phyloP scores from a whole-genome alignment of 2,329 filamentous ascomycete genomes.

The Clonostachys rhizophaga region DNA sequence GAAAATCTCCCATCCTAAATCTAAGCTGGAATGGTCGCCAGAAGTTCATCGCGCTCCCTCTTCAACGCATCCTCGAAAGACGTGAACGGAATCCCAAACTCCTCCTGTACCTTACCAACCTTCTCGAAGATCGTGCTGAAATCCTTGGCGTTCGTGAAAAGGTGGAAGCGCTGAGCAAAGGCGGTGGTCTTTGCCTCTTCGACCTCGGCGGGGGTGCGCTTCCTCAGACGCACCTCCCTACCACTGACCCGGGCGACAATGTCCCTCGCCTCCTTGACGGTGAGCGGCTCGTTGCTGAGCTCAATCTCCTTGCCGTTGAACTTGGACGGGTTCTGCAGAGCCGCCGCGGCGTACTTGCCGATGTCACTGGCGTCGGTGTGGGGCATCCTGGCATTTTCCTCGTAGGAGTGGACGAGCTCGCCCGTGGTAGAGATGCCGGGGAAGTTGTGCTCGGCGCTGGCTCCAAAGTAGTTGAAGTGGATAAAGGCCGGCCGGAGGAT shows the following conservation, averaged over 20 bases:
- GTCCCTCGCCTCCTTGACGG: conserved; percentile 18
- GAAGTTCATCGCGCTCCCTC: not conserved
- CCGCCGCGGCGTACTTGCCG: conserved; percentile 22
- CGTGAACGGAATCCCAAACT: not conserved
- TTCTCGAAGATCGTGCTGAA: not conserved
- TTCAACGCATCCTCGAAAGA: not conserved
- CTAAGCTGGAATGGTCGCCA: not conserved
- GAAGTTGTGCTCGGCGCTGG: conserved; percentile 14
- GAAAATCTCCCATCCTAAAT: no score
- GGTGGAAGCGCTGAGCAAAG: not conserved
- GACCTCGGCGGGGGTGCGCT: not conserved
- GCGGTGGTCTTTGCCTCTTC: not conserved
- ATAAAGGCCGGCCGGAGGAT: conserved; percentile 23
- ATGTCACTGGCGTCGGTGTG: conserved; percentile 21
- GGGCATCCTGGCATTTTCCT: conserved; percentile 11
- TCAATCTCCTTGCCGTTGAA: conserved; percentile 23
- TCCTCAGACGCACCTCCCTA: conserved; percentile 11
- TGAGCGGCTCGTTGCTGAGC: conserved; percentile 16
- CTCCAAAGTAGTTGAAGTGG: conserved; percentile 17
- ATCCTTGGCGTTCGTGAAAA: not conserved
- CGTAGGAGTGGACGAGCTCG: conserved; percentile 15
- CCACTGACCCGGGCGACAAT: conserved; percentile 21
- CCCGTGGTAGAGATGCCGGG: conserved; percentile 16
- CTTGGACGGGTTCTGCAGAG: conserved; percentile 17
- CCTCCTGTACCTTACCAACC: not conserved